These are phyloP conservation scores for Schwanniomyces occidentalis DNA, from an alignment of 805 yeast genomes.

Conservation along the genomic window DNA sequence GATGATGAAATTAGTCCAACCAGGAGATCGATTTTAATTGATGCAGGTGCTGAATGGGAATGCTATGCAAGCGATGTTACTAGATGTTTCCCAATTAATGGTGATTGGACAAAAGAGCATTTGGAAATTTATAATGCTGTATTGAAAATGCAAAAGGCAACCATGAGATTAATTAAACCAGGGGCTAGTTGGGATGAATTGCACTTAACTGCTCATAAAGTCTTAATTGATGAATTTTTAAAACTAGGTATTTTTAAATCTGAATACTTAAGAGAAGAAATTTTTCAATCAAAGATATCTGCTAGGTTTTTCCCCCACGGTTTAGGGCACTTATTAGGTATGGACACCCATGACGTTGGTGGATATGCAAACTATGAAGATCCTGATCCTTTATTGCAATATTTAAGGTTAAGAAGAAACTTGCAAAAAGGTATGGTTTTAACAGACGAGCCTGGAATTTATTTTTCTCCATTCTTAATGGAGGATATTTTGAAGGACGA, in stretches of 20 bases:
- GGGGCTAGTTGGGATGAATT: slow-evolving; percentile 85
- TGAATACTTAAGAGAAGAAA: slow-evolving; percentile 58
- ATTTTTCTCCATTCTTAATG: slow-evolving; percentile 81
- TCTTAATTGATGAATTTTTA: slow-evolving; percentile 70
- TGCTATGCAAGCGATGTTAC: slow-evolving; percentile 94
- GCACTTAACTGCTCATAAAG: slow-evolving; percentile 76
- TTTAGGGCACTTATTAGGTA: slow-evolving; percentile 87
- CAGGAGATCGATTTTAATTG: slow-evolving; percentile 73
- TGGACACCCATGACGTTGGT: slow-evolving; percentile 96
- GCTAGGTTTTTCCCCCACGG: slow-evolving; percentile 94
- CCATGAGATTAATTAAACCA: slow-evolving; percentile 73
- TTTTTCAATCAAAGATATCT: slow-evolving; percentile 67
- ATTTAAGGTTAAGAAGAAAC: slow-evolving; percentile 76
- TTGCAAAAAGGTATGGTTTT: slow-evolving; percentile 78
- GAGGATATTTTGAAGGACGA: slow-evolving; percentile 57
- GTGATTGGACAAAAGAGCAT: slow-evolving; percentile 88
- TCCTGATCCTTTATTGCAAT: slow-evolving; percentile 70
- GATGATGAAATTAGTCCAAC: slow-evolving; percentile 52
- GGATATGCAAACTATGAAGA: slow-evolving; percentile 87
- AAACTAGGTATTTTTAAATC: slow-evolving; percentile 72
- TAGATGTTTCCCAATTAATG: slow-evolving; percentile 88
- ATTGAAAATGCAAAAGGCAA: slow-evolving; percentile 73
- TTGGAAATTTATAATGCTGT: slow-evolving; percentile 79
- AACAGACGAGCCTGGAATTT: slow-evolving; percentile 94
- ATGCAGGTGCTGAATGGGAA: slow-evolving; percentile 98